Base-by-base conservation (phyloP, 352 stramenopile genomes). In the Phytophthora litchii region DNA sequence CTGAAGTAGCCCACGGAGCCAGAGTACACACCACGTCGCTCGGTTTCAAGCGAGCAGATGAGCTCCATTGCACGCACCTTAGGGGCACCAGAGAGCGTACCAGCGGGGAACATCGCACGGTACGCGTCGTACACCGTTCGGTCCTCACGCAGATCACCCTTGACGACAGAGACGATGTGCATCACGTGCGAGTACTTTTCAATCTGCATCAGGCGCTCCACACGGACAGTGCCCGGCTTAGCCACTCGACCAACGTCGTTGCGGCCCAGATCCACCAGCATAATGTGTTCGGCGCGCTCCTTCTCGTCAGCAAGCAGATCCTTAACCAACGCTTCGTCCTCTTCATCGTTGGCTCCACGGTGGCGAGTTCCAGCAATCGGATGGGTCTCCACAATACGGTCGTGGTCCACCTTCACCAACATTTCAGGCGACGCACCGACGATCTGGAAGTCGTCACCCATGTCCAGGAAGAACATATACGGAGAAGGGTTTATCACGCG, bases 121-220 rank as follows among this genome's bases (percentile, higher is more conserved):
- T 95, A 95, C n/a, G 88, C 88, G 60, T 96, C 88, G 54, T 91
- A 94, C 58, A 95, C 84, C 3, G 77, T 93, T 59, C 84, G 83
- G 70, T 95, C 86, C 1, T 87, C 60, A 8, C 82, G 80, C 41
- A 96, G 57, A 27, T 86, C 60, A 42, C 88, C 88, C 70, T 92
- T 95, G 34, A 96, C 88, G 17, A 94, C 84, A 29, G 86, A 95
- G 48, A 95, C 86, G 55, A 96, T 95, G 74, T 96, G 88, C 85
- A 96, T 96, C 58, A 96, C 88, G 59, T 96, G 88, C 51, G 86
- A 95, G 76, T 96, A 96, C 71, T 94, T 93, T 52, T 96, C 88
- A 50, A 96, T 94, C 68, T 93, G 76, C 88, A 96, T 95, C 52
- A 96, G 80, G 45, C 72, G 72, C 54, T 96, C 85, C 20, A 96